phyloP scores from a whole-genome alignment of 1,284 basidiomycete species.

The Ustilago bromivora region DNA sequence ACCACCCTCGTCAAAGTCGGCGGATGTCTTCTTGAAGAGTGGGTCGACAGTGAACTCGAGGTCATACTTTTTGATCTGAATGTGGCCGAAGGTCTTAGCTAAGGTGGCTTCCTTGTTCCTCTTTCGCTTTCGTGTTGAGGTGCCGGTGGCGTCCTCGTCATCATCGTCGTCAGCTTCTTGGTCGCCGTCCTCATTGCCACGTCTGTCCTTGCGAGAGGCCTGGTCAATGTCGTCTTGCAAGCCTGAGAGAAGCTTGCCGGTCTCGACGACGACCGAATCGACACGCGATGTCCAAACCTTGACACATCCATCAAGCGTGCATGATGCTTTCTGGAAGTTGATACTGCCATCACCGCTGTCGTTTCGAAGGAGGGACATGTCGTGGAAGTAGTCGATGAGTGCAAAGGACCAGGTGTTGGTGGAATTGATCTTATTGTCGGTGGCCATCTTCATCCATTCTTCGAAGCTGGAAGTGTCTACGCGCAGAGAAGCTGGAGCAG shows the following conservation, averaged over 20 bases:
- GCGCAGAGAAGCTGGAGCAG: conserved; percentile 46
- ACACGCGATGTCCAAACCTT: conserved; percentile 99
- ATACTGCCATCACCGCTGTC: conserved; percentile 73
- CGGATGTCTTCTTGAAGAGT: conserved; percentile 95
- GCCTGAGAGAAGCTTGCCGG: conserved; percentile 92
- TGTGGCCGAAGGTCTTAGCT: conserved; percentile 73
- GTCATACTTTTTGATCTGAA: conserved; percentile 81
- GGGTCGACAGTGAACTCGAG: conserved; percentile 94
- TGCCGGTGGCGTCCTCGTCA: conserved; percentile 75
- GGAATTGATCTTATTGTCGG: conserved; percentile 99
- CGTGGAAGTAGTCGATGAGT: conserved; percentile 98
- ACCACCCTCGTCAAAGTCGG: conserved; percentile 98
- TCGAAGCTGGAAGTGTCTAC: conserved; percentile 73
- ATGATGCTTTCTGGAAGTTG: conserved; percentile 98
- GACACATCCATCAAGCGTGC: conserved; percentile 97
- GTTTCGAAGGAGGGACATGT: conserved; percentile 89
- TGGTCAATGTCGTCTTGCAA: conserved; percentile 75
- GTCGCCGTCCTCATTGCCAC: conserved; percentile 71
- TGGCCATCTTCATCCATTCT: conserved; percentile 99
- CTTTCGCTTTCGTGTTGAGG: conserved; percentile 72
- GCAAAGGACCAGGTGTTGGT: conserved; percentile 98
- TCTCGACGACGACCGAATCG: conserved; percentile 95
- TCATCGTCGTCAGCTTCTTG: conserved; percentile 70
- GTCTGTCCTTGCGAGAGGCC: conserved; percentile 40
- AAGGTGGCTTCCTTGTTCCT: conserved; percentile 66